These are phyloP conservation scores for Nematodospora anomalae DNA, from an alignment of 1,139 yeast species.

Conservation along the genomic window DNA sequence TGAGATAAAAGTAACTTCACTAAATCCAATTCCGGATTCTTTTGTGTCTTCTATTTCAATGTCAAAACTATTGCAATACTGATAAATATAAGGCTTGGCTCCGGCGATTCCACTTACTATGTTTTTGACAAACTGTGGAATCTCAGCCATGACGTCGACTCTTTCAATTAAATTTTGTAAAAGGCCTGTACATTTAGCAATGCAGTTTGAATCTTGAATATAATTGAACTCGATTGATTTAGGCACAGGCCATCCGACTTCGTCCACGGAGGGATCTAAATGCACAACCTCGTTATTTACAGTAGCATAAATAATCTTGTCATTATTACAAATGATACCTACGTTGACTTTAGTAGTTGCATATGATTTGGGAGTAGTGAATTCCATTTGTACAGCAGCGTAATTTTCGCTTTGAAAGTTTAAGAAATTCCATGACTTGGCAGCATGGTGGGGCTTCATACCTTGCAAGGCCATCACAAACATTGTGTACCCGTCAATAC, in stretches of 20 bases:
- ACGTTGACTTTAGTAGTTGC: constrained; percentile 78
- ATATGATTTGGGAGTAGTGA: constrained; percentile 89
- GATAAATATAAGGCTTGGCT: constrained; percentile 92
- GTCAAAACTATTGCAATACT: constrained; percentile 63
- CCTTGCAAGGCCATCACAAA: constrained; percentile 98
- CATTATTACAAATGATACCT: constrained; percentile 69
- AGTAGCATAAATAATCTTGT: constrained; percentile 64
- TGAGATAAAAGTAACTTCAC: constrained; percentile 78
- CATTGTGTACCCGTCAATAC: constrained; percentile 63
- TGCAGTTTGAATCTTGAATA: constrained; percentile 42
- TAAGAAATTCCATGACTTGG: constrained; percentile 92
- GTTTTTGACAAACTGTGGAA: constrained; percentile 89
- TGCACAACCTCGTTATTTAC: constrained; percentile 68
- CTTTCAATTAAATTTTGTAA: constrained; percentile 71
- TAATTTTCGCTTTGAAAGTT: constrained; percentile 78
- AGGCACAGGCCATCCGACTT: constrained; percentile 93
- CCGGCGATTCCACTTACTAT: constrained; percentile 95
- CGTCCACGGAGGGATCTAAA: constrained; percentile 59
- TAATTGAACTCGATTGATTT: constrained; percentile 58
- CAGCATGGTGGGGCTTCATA: constrained; percentile 99
- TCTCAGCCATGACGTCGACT: constrained; percentile 96
- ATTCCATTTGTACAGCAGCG: constrained; percentile 89
- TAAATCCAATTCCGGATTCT: constrained; percentile 72
- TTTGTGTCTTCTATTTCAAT: constrained; percentile 35
- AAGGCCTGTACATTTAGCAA: constrained; percentile 46